Evolutionary conservation across 1,139 yeast species (phyloP).

Genomic region (Petasospora fabianii): DNA sequence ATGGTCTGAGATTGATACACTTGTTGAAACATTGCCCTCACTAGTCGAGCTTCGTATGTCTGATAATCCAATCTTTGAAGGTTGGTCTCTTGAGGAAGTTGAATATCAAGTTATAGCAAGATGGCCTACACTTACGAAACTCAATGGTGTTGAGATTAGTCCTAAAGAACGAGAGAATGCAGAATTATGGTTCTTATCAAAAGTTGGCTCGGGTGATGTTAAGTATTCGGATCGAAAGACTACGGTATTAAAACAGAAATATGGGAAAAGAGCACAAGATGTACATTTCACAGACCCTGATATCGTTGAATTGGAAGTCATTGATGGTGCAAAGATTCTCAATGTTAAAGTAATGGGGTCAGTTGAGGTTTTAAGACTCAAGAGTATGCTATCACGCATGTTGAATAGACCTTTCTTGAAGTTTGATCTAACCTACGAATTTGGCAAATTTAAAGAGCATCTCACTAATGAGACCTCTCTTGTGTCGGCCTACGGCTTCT

Average conservation of each 20-base stretch:
- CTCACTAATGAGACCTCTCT: constrained; percentile 36
- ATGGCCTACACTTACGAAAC: constrained; percentile 33
- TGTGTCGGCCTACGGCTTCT: constrained; percentile 35
- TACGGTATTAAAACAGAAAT: constrained; percentile 17
- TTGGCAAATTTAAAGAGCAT: constrained; percentile 16
- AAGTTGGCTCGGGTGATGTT: constrained; percentile 31
- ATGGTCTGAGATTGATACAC: constrained; percentile 49
- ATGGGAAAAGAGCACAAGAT: constrained; percentile 10
- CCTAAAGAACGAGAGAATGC: constrained; percentile 53
- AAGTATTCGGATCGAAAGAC: constrained; percentile 6
- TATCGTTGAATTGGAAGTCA: constrained; percentile 16
- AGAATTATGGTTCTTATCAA: constrained; percentile 62
- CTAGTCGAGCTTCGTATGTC: constrained; percentile 45
- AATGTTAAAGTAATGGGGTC: constrained; percentile 7
- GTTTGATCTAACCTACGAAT: constrained; percentile 27
- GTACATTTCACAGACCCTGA: background rate
- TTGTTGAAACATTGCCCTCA: constrained; percentile 35
- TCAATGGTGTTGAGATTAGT: constrained; percentile 56
- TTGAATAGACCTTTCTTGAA: constrained; percentile 20
- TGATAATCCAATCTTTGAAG: constrained; percentile 47
- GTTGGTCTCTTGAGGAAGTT: constrained; percentile 34
- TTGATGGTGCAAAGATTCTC: constrained; percentile 4
- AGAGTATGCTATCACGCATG: constrained; percentile 29
- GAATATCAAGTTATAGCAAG: constrained; percentile 49
- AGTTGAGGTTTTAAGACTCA: constrained; percentile 24